A percentile compares a stretch with the other conserved stretches of the same genome.
phyloP scores from a whole-genome alignment of 148 eudicot species.

The Amaranthus hypochondriacus region DNA sequence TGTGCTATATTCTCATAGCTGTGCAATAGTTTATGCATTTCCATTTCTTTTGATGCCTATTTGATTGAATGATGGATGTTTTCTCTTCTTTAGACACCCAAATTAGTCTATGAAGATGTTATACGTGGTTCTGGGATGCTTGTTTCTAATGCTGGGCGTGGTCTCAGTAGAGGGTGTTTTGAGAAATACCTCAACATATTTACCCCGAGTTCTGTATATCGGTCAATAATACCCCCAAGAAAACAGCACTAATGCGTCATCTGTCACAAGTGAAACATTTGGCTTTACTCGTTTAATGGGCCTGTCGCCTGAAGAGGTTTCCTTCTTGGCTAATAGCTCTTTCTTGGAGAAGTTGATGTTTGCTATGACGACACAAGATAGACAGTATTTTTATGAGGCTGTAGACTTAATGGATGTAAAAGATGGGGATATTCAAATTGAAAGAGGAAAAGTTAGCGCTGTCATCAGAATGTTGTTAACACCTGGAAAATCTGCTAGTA shows the following conservation, averaged over 20 bases:
- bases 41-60: constrained; percentile 4
- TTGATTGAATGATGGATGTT: background rate
- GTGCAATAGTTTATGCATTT: constrained; percentile 3
- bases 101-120: constrained; percentile 66
- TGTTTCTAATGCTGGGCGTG: constrained; percentile 38
- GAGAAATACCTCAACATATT: constrained; percentile 74
- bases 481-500: constrained; percentile 57
- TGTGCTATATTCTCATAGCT: background rate
- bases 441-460: constrained; percentile 74
- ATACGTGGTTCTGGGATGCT: constrained; percentile 33
- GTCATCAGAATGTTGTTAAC: constrained; percentile 79
- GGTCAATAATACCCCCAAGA: constrained; percentile 46
- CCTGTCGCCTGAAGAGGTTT: constrained; percentile 70
- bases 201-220: constrained; percentile 53
- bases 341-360: constrained; percentile 78
- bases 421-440: constrained; percentile 51
- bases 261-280: constrained; percentile 53
- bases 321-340: constrained; percentile 68
- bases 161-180: constrained; percentile 50
- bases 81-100: constrained; percentile 61
- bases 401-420: constrained; percentile 51
- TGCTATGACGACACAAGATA: constrained; percentile 52
- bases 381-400: constrained; percentile 43
- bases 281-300: constrained; percentile 77
- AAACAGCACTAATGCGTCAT: constrained; percentile 23